These are phyloP conservation scores for Mrakiaceae sp. DNA, from an alignment of 1,284 basidiomycete species.

Conservation along the genomic window DNA sequence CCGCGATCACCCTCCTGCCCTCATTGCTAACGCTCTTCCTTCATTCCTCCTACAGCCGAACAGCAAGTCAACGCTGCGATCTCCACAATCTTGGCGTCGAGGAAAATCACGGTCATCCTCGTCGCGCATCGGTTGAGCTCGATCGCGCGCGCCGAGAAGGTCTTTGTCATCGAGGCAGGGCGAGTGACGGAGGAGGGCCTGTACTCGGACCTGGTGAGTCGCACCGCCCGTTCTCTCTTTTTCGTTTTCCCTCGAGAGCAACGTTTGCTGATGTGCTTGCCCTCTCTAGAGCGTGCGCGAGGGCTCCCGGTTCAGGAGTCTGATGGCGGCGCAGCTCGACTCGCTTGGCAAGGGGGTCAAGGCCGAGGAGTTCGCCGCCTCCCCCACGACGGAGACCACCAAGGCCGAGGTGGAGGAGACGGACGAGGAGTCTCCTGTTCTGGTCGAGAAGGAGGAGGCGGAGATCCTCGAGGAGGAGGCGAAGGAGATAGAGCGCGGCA, in stretches of 20 bases:
- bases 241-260: conserved; percentile 7
- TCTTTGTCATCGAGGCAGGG: conserved; percentile 79
- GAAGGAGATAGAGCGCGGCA: background rate
- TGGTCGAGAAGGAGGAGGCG: background rate
- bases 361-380: background rate
- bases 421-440: background rate
- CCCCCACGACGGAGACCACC: background rate
- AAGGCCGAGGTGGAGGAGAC: background rate
- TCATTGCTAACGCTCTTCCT: background rate
- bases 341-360: conserved; percentile 23
- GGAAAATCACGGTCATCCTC: conserved; percentile 74
- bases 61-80: conserved; percentile 82
- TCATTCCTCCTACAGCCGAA: conserved; percentile 44
- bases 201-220: conserved; percentile 62
- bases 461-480: background rate
- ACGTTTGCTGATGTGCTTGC: background rate
- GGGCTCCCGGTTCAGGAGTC: conserved; percentile 61
- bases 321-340: conserved; percentile 74
- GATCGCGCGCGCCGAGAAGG: conserved; percentile 69
- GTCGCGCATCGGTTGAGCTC: conserved; percentile 79
- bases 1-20: too few species aligned
- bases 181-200: conserved; percentile 70
- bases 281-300: conserved; percentile 44
- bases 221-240: background rate
- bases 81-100: conserved; percentile 63